Evolutionary conservation across 495 filamentous ascomycete genomes (phyloP).

Genomic region (Usnea hakonensis): DNA sequence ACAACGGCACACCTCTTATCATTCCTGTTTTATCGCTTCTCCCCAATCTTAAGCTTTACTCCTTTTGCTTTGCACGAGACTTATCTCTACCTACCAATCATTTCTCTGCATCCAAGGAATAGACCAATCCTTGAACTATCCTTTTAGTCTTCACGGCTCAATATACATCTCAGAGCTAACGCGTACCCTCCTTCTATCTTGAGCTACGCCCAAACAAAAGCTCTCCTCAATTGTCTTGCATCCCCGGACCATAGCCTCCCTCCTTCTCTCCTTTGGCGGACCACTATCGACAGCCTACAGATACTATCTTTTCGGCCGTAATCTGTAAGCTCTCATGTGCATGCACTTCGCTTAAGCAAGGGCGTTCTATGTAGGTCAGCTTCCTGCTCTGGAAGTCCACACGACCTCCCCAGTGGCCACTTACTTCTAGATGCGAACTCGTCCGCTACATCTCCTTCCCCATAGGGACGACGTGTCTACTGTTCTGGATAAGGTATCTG

Average conservation of each 20-base stretch:
- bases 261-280: background rate
- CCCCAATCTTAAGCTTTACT: background rate
- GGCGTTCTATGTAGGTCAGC: background rate
- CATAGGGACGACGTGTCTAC: background rate
- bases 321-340: slow-evolving; percentile 11
- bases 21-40: too few species aligned
- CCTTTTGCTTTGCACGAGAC: too few species aligned
- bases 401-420: background rate
- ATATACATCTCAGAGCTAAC: background rate
- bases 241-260: background rate
- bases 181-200: background rate
- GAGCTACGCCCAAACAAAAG: background rate
- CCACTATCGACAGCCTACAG: background rate
- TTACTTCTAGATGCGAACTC: slow-evolving; percentile 1
- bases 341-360: background rate
- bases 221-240: background rate
- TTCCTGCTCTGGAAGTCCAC: slow-evolving; percentile 5
- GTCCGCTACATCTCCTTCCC: slow-evolving; percentile 15
- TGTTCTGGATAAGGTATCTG: background rate
- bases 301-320: background rate
- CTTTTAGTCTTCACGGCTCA: background rate
- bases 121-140: background rate
- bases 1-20: too few species aligned
- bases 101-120: background rate
- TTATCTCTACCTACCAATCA: background rate